phyloP scores from a whole-genome alignment of 192 early-diverging fungal genomes.

The Backusella westeae region DNA sequence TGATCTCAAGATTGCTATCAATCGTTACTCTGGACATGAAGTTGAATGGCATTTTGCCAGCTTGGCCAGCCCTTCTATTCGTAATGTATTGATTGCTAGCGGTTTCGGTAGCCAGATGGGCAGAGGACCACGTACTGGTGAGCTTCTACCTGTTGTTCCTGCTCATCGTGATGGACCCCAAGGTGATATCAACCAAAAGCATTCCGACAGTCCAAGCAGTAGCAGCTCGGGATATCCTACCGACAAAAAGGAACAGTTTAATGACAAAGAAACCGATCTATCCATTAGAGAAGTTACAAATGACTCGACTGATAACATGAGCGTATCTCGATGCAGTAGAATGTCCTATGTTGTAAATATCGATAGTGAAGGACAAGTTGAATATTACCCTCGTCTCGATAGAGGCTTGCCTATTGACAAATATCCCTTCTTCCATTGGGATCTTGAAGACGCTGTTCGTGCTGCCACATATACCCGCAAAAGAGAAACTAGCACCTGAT shows the following conservation, averaged over 20 bases:
- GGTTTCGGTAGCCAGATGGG: conserved; percentile 25
- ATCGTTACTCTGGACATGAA: conserved; percentile 14
- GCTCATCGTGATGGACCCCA: conserved; percentile 16
- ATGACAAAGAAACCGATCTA: background rate
- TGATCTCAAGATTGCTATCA: background rate
- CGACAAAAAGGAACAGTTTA: background rate
- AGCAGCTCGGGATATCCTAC: background rate
- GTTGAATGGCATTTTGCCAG: conserved; percentile 32
- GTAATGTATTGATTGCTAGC: conserved; percentile 8
- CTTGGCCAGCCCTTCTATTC: conserved; percentile 1
- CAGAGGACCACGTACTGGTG: conserved; percentile 15
- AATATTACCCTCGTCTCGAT: background rate
- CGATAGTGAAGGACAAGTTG: background rate
- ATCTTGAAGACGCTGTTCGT: conserved; percentile 25
- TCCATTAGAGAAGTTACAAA: background rate
- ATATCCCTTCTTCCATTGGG: conserved; percentile 29
- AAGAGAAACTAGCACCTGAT: background rate
- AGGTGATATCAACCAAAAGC: background rate
- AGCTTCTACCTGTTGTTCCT: conserved; percentile 22
- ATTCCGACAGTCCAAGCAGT: background rate
- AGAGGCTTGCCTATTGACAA: conserved; percentile 11
- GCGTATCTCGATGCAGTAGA: background rate
- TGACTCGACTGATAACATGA: background rate
- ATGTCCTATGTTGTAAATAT: conserved; percentile 9
- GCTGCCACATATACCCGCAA: conserved; percentile 14